These are phyloP conservation scores for Colletotrichum orbiculare DNA, from an alignment of 2,329 filamentous ascomycete genomes.

Conservation along the genomic window DNA sequence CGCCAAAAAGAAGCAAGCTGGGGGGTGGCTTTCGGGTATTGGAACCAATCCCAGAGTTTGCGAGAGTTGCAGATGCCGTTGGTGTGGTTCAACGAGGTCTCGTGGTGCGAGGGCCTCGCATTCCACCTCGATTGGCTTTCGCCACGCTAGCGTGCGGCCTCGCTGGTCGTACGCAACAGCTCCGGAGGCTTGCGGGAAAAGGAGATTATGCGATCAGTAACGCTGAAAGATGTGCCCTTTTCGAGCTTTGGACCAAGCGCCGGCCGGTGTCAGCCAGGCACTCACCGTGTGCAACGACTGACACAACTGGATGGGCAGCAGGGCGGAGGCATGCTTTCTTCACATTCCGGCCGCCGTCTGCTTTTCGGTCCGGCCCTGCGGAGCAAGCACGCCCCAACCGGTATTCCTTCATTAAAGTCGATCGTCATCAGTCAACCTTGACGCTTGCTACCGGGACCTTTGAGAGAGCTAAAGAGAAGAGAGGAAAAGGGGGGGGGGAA, in stretches of 20 bases:
- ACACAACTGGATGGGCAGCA: neutral
- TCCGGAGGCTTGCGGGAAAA: neutral
- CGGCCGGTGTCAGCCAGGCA: constrained; percentile 19
- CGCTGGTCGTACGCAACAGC: neutral
- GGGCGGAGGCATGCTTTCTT: neutral
- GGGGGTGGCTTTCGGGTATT: constrained; percentile 2
- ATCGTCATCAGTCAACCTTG: no score
- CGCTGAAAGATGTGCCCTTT: constrained; percentile 7
- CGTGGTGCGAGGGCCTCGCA: constrained; percentile 1
- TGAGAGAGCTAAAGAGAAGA: no score
- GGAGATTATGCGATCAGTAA: constrained; percentile 20
- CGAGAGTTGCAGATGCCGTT: neutral
- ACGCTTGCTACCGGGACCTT: no score
- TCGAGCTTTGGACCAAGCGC: constrained; percentile 6
- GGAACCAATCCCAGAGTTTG: constrained; percentile 9
- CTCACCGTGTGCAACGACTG: constrained; percentile 2
- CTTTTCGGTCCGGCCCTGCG: constrained; percentile 14
- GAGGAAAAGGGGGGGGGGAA: no score
- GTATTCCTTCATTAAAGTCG: constrained; percentile 1
- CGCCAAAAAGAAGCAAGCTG: neutral
- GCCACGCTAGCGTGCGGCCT: no score
- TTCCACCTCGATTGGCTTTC: neutral
- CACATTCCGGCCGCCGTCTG: neutral
- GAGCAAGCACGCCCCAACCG: neutral
- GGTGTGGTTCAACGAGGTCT: constrained; percentile 2